phyloP scores from a whole-genome alignment of 441 rosid genomes.

The Erysimum pusillum region DNA sequence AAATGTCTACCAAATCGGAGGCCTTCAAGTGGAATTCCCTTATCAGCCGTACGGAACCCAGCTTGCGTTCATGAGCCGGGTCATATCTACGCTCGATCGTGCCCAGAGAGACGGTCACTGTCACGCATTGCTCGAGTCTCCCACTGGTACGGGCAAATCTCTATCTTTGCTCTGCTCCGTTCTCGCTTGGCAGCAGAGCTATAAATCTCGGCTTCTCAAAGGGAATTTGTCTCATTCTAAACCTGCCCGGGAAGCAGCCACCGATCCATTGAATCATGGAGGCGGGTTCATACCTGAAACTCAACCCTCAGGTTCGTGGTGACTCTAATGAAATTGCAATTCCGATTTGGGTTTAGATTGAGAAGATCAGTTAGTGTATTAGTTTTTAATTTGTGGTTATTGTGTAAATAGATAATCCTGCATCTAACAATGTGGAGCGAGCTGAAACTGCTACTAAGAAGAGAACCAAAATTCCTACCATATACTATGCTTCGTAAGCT shows the following conservation, averaged over 20 bases:
- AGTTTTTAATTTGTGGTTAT: neutral
- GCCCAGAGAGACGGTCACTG: slow-evolving; percentile 86
- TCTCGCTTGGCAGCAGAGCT: slow-evolving; percentile 90
- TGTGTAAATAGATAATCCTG: slow-evolving; percentile 51
- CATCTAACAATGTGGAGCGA: slow-evolving; percentile 50
- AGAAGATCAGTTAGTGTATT: neutral
- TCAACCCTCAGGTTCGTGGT: slow-evolving; percentile 69
- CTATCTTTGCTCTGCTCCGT: slow-evolving; percentile 96
- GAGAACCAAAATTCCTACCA: slow-evolving; percentile 74
- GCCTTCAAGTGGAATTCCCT: slow-evolving; percentile 87
- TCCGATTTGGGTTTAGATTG: slow-evolving; percentile 10
- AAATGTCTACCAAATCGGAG: slow-evolving; percentile 69
- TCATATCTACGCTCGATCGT: slow-evolving; percentile 91
- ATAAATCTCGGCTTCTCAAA: slow-evolving; percentile 51
- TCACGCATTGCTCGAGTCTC: slow-evolving; percentile 94
- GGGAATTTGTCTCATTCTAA: slow-evolving; percentile 56
- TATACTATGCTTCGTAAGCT: slow-evolving; percentile 87
- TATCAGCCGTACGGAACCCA: slow-evolving; percentile 95
- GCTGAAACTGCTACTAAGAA: slow-evolving; percentile 54
- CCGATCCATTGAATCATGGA: slow-evolving; percentile 83
- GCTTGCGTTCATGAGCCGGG: slow-evolving; percentile 95
- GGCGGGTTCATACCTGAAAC: slow-evolving; percentile 93
- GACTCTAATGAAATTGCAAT: neutral
- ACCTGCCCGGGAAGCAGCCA: slow-evolving; percentile 69
- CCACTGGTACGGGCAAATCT: slow-evolving; percentile 97